phyloP scores from a whole-genome alignment of 164 flowering plant species.

The Santalum album region DNA sequence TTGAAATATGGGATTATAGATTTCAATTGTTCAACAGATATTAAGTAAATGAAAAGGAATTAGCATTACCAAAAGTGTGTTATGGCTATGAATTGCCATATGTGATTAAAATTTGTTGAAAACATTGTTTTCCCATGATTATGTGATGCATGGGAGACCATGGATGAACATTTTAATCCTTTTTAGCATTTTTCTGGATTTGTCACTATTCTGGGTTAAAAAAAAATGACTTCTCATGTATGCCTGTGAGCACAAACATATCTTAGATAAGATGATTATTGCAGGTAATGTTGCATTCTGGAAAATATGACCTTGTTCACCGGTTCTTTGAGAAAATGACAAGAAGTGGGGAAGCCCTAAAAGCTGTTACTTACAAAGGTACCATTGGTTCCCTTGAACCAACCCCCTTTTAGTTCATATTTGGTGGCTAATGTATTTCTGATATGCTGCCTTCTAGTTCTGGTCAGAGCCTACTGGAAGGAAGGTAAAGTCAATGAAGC shows the following conservation, averaged over 20 bases:
- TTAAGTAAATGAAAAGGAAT: too few species aligned
- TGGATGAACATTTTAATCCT: too few species aligned
- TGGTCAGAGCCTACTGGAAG: slow-evolving; percentile 72
- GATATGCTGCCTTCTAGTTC: slow-evolving; percentile 38
- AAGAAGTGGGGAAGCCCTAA: slow-evolving; percentile 59
- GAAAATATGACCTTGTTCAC: slow-evolving; percentile 80
- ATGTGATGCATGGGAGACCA: too few species aligned
- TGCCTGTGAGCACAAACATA: neutral
- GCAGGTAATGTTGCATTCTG: slow-evolving; percentile 89
- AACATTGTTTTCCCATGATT: too few species aligned
- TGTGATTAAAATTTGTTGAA: too few species aligned
- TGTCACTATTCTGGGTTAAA: too few species aligned
- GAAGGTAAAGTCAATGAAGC: slow-evolving; percentile 87
- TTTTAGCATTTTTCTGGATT: too few species aligned
- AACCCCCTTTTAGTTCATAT: neutral
- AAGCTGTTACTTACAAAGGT: slow-evolving; percentile 81
- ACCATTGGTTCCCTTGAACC: slow-evolving; percentile 6
- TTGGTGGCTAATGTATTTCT: slow-evolving; percentile 8
- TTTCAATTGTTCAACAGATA: too few species aligned
- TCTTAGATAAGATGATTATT: slow-evolving; percentile 50
- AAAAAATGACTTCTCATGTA: too few species aligned
- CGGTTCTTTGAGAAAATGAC: slow-evolving; percentile 63
- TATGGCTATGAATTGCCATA: too few species aligned
- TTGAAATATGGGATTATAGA: too few species aligned
- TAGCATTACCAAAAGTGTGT: too few species aligned